Evolutionary conservation across 2,329 filamentous ascomycete genomes (phyloP).

Genomic region (Myotisia sp.): DNA sequence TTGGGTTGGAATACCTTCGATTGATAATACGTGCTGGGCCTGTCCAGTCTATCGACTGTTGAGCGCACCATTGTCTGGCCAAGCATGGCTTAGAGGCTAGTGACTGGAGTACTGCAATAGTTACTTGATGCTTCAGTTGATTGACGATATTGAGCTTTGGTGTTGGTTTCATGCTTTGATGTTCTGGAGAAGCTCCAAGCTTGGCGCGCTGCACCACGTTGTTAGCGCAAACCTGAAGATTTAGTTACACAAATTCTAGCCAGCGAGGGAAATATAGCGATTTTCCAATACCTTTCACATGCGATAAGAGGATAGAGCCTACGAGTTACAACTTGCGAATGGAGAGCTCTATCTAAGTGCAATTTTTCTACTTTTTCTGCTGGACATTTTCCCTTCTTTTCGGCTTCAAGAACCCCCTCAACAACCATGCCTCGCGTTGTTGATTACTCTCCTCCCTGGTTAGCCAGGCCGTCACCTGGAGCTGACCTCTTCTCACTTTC

Average conservation of each 20-base stretch:
- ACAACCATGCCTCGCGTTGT: constrained; percentile 67
- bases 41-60: constrained; percentile 85
- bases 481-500: constrained; percentile 57
- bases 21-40: constrained; percentile 84
- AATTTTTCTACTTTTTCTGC: too few relatives aligned
- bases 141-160: background rate
- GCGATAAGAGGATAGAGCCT: too few relatives aligned
- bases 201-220: too few relatives aligned
- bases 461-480: constrained; percentile 62
- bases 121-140: background rate
- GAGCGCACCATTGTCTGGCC: constrained; percentile 19
- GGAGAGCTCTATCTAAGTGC: too few relatives aligned
- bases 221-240: too few relatives aligned
- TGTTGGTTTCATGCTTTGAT: background rate
- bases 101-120: background rate
- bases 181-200: background rate
- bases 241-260: too few relatives aligned
- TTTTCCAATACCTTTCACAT: too few relatives aligned
- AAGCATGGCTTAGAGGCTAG: background rate
- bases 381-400: background rate
- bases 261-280: too few relatives aligned
- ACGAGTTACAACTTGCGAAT: too few relatives aligned
- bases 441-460: constrained; percentile 75
- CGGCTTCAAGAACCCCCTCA: background rate
- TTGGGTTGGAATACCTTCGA: constrained; percentile 47